A percentile compares a stretch with the other conserved stretches of the same genome.
These are phyloP conservation scores for Podaxis mareebaensis DNA, from an alignment of 768 basidiomycete genomes.

Conservation along the genomic window DNA sequence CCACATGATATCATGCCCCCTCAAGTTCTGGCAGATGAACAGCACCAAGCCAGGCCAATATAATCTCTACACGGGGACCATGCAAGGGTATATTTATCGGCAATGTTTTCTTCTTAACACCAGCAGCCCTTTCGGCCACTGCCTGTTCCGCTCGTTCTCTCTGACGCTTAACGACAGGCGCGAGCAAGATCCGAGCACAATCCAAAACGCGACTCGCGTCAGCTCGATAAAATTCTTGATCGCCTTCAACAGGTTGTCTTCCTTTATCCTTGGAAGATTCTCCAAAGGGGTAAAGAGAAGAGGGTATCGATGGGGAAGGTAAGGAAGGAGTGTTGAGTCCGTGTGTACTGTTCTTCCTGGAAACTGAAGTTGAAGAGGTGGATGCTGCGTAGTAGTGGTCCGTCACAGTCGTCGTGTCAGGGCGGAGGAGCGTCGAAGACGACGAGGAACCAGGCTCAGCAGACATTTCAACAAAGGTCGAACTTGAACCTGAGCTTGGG, in stretches of 20 bases:
- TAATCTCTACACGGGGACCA: conserved; percentile 82
- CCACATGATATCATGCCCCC: conserved; percentile 11
- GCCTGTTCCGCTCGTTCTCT: conserved; percentile 55
- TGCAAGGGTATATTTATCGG: conserved; percentile 83
- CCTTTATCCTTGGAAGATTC: conserved; percentile 11
- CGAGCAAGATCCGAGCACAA: conserved; percentile 69
- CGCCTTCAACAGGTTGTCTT: conserved; percentile 23
- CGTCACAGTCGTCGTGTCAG: conserved; percentile 9
- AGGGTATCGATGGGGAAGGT: conserved; percentile 7
- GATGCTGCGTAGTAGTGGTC: neutral
- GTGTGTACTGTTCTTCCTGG: conserved; percentile 24
- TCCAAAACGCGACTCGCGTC: conserved; percentile 63
- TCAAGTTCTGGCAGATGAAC: conserved; percentile 80
- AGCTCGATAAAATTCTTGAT: conserved; percentile 12
- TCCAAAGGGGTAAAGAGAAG: conserved; percentile 3
- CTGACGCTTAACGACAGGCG: conserved; percentile 67
- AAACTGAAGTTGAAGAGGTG: conserved; percentile 6
- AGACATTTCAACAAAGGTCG: neutral
- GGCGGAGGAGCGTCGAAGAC: conserved; percentile 17
- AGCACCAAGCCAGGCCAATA: conserved; percentile 83
- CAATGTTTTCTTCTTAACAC: conserved; percentile 56
- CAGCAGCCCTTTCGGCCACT: conserved; percentile 48
- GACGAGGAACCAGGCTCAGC: conserved; percentile 10
- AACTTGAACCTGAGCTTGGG: neutral
- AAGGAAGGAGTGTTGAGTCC: neutral